Base-by-base conservation (phyloP, 179 eudicot species). In the Drosera spatulata region DNA sequence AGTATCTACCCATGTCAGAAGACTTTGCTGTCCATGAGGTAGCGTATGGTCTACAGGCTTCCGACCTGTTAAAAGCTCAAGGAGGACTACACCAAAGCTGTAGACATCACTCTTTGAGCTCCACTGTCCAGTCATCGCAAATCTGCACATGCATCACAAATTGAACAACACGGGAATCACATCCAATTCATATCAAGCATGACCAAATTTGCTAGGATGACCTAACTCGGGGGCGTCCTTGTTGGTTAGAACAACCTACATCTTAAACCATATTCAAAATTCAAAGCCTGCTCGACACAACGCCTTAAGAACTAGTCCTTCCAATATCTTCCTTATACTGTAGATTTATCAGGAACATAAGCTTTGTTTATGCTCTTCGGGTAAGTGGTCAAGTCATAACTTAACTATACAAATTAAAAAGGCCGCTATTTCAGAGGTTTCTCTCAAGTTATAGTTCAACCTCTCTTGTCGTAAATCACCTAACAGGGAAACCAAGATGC, bases 51-150 rank as follows among this genome's bases (percentile, higher is more conserved):
- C 97, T 13, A 89, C 97, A 60, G 95, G 97, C 66, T 89, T 89
- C 42, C 97, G 95, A 48, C 95, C 97, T 14, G 97, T 89, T 67
- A 89, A 74, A 41, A 89, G 85, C 65, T 89, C 97, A 37, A 89
- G 74, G 22, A 89, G 85, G 58, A 89, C 93, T 39, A 89, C 97
- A 4, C 97, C 97, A 59, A 81, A 90, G 75, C 97, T 85, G 65
- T 90, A 90, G 55, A 90, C 97, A 42, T 87, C 95, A 58, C 97
- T 90, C 82, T 90, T 90, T 64, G 89, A 78, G 62, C 87, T 90
- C 72, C 87, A 74, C 68, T 84, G 95, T 45, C 97, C 97, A 12
- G 97, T 90, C 95, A 90, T 90, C 47, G 97, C 97, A 63, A 85
- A 90, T 60, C 97, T 90, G 45, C 45, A 43, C 8, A 43, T 43